Conservation (phyloP, 139 green algal species). For the Gonium pectorale region DNA sequence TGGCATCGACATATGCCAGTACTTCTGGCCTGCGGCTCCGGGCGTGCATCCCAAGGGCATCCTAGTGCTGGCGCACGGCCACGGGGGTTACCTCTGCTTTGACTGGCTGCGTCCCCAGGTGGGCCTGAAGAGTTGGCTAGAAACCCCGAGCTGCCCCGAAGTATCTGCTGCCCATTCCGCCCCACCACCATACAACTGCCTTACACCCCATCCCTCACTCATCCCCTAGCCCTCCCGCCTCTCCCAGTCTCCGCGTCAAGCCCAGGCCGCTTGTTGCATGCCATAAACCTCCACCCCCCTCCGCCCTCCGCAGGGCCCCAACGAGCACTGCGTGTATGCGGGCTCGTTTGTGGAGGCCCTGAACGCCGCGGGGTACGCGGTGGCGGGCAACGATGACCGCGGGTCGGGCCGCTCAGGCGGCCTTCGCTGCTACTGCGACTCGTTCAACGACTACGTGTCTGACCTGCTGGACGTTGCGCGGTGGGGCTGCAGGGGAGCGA, state of each 20-base stretch:
- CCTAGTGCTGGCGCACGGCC: slow-evolving; percentile 67
- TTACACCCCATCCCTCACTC: too few relatives aligned
- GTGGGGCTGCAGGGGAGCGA: slow-evolving; percentile 21
- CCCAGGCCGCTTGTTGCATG: too few relatives aligned
- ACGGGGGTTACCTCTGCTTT: slow-evolving; percentile 69
- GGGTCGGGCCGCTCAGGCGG: slow-evolving; percentile 67
- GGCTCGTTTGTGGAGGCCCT: slow-evolving; percentile 69
- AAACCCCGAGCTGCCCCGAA: too few relatives aligned
- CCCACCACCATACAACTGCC: too few relatives aligned
- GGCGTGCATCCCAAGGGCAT: slow-evolving; percentile 47
- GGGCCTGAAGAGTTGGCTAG: too few relatives aligned
- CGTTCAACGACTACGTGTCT: slow-evolving; percentile 74
- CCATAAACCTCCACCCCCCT: too few relatives aligned
- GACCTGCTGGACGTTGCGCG: slow-evolving; percentile 69
- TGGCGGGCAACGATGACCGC: slow-evolving; percentile 71
- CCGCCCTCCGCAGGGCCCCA: slow-evolving; percentile 2
- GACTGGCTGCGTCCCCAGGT: slow-evolving; percentile 63
- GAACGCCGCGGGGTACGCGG: slow-evolving; percentile 67
- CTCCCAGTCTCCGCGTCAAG: too few relatives aligned
- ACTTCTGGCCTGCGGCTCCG: slow-evolving; percentile 22
- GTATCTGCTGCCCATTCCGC: too few relatives aligned
- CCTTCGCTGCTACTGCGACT: slow-evolving; percentile 70
- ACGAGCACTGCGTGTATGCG: slow-evolving; percentile 53
- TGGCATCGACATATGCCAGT: slow-evolving; percentile 2
- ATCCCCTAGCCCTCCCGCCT: too few relatives aligned